Conservation (phyloP, 768 basidiomycete species). For the Collybia nuda region DNA sequence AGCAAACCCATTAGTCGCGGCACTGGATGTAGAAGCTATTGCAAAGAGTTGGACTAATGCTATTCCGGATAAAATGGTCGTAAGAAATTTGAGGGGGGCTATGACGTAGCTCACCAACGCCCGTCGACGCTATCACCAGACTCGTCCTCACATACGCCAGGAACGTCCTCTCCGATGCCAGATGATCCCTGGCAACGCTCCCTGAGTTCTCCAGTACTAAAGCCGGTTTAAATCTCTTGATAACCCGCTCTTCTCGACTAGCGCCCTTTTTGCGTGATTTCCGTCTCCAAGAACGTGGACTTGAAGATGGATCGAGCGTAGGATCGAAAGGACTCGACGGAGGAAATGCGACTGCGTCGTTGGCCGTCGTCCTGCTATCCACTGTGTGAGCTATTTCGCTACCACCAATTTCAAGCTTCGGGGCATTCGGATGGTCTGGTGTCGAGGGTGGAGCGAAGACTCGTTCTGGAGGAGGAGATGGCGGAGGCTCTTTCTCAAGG, state of each 20-base stretch:
- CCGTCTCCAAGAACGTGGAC: not conserved
- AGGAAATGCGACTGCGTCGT: not conserved
- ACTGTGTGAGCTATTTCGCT: not conserved
- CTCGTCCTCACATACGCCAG: conserved; percentile 67
- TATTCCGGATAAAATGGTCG: conserved; percentile 10
- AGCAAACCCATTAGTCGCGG: not conserved
- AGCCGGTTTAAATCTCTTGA: conserved; percentile 4
- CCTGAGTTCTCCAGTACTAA: conserved; percentile 52
- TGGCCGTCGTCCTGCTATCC: not conserved
- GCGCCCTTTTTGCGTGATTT: conserved; percentile 6
- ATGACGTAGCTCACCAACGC: conserved; percentile 48
- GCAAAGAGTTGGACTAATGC: conserved; percentile 60
- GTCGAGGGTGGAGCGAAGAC: conserved; percentile 12
- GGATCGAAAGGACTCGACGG: not conserved
- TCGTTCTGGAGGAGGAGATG: conserved; percentile 7
- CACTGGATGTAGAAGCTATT: conserved; percentile 22
- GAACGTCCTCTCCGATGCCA: conserved; percentile 64
- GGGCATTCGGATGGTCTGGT: conserved; percentile 2
- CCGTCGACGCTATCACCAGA: conserved; percentile 55
- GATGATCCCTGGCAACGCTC: conserved; percentile 63
- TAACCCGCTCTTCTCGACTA: not conserved
- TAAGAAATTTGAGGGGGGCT: not conserved
- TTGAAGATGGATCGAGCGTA: not conserved
- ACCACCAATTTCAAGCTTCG: conserved; percentile 1
- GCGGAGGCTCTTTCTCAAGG: conserved; percentile 2